Base-by-base conservation (phyloP, 2,329 filamentous ascomycete genomes). In the Fusarium anguioides region DNA sequence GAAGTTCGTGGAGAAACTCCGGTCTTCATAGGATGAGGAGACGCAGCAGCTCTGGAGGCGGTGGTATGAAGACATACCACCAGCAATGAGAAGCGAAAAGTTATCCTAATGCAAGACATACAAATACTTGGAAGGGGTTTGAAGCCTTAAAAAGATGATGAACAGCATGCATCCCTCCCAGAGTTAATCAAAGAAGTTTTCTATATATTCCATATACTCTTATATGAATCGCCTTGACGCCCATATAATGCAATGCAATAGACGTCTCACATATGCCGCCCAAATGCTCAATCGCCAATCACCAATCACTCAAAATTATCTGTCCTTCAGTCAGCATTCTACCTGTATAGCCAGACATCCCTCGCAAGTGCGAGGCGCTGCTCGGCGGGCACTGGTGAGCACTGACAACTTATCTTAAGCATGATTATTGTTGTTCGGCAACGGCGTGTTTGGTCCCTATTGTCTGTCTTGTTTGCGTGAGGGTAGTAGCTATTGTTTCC, bases 1-100 rank as follows among this genome's bases (percentile, higher is more conserved):
- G 70, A 76, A 72, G 73, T 73, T 77, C 68, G 69, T 74, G 62
- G 67, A 71, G 68, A 72, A 69, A 66, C 66, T 68, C 66, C 71
- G 60, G 63, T 70, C 70, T 73, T 73, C 71, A 69, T 75, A 75
- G 69, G 67, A 76, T 72, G 71, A 74, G 70, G 71, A 69, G 62
- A 68, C 66, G 58, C 59, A 72, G 59, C 64, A 63, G 64, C 62
- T 72, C 60, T 69, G 59, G 63, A 56, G 68, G 59, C 45, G 31
- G 48, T 70, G 68, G 70, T 60, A 58, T 60, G 49, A 55, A 52
- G 41, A 24, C 33, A 48, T 63, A 49, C 58, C 61, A 63, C 27
- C 48, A 31, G 45, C 56, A 42, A 59, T 53, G 37, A 69, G 54
- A 55, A 58, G 55, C 66, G 46, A 64, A 33, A 61, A 64, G 7